Conservation (phyloP, 2,329 filamentous ascomycete genomes). For the Fusarium gaditjirri region DNA sequence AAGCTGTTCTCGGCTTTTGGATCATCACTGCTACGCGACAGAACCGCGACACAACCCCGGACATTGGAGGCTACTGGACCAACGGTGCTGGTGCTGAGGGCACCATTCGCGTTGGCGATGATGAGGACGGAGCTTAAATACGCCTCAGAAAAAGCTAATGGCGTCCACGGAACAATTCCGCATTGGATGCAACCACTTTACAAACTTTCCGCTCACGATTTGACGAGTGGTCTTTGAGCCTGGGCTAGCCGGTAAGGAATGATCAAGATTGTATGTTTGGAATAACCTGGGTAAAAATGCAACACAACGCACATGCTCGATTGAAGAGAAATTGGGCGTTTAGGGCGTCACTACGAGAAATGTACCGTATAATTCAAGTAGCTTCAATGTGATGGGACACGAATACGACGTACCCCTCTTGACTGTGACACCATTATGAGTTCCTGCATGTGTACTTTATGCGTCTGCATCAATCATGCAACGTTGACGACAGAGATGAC, state of each 20-base stretch:
- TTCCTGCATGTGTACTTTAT: not conserved
- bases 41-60: slow-evolving; percentile 51
- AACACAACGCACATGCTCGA: not conserved
- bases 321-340: slow-evolving; percentile 7
- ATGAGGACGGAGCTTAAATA: slow-evolving; percentile 48
- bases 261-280: slow-evolving; percentile 10
- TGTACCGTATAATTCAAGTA: slow-evolving; percentile 4
- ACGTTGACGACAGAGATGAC: not conserved
- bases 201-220: not conserved
- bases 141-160: not conserved
- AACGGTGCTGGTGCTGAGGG: slow-evolving; percentile 51
- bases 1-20: slow-evolving; percentile 46
- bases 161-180: not conserved
- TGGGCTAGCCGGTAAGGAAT: slow-evolving; percentile 1
- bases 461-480: not conserved
- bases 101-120: slow-evolving; percentile 53
- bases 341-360: slow-evolving; percentile 8
- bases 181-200: not conserved
- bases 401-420: not conserved
- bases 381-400: slow-evolving; percentile 3
- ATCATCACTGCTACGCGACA: slow-evolving; percentile 51
- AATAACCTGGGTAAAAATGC: not conserved
- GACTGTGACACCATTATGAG: not conserved
- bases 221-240: not conserved
- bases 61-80: slow-evolving; percentile 54